These are phyloP conservation scores for Sclerotinia spermophila DNA, from an alignment of 2,329 filamentous ascomycete genomes.

Conservation along the genomic window DNA sequence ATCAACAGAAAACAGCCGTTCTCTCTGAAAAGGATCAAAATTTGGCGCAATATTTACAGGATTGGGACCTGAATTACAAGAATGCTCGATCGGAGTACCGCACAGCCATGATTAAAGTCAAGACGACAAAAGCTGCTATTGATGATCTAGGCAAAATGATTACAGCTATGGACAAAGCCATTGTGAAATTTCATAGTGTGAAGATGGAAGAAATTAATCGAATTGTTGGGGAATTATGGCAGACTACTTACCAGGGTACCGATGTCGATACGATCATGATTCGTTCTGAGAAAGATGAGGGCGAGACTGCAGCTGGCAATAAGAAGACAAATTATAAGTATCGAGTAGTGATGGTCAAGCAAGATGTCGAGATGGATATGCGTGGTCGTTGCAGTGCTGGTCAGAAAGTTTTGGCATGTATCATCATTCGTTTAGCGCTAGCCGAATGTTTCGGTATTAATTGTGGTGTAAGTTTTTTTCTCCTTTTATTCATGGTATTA, in stretches of 20 bases:
- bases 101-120: conserved; percentile 83
- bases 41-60: conserved; percentile 64
- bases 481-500: conserved; percentile 4
- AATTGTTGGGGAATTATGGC: conserved; percentile 95
- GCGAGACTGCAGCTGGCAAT: conserved; percentile 45
- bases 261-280: conserved; percentile 97
- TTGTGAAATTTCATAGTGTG: conserved; percentile 92
- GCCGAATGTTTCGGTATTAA: conserved; percentile 96
- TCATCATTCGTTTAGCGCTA: conserved; percentile 93
- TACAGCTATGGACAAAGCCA: conserved; percentile 85
- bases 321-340: conserved; percentile 87
- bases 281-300: conserved; percentile 80
- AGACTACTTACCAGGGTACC: conserved; percentile 91
- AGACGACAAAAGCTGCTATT: conserved; percentile 87
- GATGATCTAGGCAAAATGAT: conserved; percentile 83
- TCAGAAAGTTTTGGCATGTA: conserved; percentile 93
- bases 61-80: conserved; percentile 85
- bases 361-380: conserved; percentile 99
- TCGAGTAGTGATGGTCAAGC: conserved; percentile 95
- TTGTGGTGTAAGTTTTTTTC: conserved; percentile 60
- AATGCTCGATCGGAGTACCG: conserved; percentile 77
- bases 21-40: conserved; percentile 67
- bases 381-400: conserved; percentile 93
- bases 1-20: conserved; percentile 56
- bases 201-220: conserved; percentile 99